Conservation (phyloP, 495 filamentous ascomycete genomes). For the Aspergillus biplanus region DNA sequence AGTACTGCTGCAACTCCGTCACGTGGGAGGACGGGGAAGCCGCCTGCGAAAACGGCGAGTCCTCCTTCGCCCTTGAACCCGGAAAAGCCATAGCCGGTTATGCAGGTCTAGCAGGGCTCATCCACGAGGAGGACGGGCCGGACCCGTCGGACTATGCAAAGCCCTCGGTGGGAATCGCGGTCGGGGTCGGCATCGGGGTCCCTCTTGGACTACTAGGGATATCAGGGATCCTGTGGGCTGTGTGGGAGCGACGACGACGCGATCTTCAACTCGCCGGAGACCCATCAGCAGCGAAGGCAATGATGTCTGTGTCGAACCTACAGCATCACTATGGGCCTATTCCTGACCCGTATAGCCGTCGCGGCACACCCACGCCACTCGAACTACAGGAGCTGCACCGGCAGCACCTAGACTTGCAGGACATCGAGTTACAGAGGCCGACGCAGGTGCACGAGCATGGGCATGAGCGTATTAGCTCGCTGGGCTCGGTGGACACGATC, state of each 20-base stretch:
- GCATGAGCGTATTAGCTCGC: not conserved
- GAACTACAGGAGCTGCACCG: not conserved
- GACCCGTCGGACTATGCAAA: not conserved
- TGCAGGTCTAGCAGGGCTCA: not conserved
- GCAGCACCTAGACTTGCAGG: not conserved
- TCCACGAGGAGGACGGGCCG: not conserved
- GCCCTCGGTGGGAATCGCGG: slow-evolving; percentile 3
- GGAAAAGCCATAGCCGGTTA: not conserved
- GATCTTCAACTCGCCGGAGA: not conserved
- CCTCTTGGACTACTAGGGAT: slow-evolving; percentile 10
- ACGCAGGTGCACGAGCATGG: too few relatives aligned
- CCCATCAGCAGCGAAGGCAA: not conserved
- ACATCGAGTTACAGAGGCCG: too few relatives aligned
- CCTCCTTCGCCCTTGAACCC: slow-evolving; percentile 1
- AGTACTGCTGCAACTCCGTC: slow-evolving; percentile 15
- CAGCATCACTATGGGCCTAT: slow-evolving; percentile 18
- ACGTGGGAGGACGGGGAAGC: slow-evolving; percentile 1
- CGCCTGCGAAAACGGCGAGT: not conserved
- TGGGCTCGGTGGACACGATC: not conserved
- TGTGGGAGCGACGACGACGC: slow-evolving; percentile 18
- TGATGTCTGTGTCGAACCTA: not conserved
- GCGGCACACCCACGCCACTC: slow-evolving; percentile 7
- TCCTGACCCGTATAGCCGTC: slow-evolving; percentile 7
- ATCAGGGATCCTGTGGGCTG: slow-evolving; percentile 9
- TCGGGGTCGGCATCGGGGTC: slow-evolving; percentile 13